Evolutionary conservation across 805 yeast species (phyloP), one percentile per base, ranked within the genome.

Genomic region (Debaryomyces hansenii): DNA sequence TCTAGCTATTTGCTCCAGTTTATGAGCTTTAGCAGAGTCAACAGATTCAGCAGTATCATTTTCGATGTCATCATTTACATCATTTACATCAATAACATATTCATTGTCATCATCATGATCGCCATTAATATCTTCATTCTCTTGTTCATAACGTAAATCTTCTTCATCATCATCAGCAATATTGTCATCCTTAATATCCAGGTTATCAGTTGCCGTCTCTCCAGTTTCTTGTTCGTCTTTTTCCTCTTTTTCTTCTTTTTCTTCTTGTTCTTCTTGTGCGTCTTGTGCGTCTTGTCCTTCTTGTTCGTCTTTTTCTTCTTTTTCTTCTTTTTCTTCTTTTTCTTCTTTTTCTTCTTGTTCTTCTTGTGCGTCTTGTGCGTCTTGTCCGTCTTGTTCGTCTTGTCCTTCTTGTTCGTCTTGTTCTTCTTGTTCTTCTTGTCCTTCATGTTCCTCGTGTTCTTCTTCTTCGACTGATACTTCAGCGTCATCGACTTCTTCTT

Each of bases 1-100:
- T 12, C 9, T 11, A 14, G 15, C 18, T 32, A 31, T 27, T 24
- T 45, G 40, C 28, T 39, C 45, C 29, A 35, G 45, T 34, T 12
- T 40, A 11, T 11, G 16, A 15, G 10, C 11, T 29, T 40, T 37
- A 20, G n/a, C 15, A 14, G 39, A 11, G 18, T 33, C 34, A 24
- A 24, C 27, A 24, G 27, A 24, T 24, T 6, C 27, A 24, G 27
- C 10, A 24, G 10, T 4, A 7, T 24, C 27, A 2, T 6, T 24
- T 4, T 24, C 27, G 10, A 9, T 7, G 2, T 9, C 10, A 7
- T 24, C 27, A 24, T 24, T 24, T 24, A 3, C 10, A 7, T 24
- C 27, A 24, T 24, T 24, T 24, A 3, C 27, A 24, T 9, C 27
- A 7, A 2, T 9, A 24, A 7, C 7, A 7, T 24, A 6, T 24